Conservation (phyloP, 352 stramenopile genomes). For the Aphanomyces invadans region DNA sequence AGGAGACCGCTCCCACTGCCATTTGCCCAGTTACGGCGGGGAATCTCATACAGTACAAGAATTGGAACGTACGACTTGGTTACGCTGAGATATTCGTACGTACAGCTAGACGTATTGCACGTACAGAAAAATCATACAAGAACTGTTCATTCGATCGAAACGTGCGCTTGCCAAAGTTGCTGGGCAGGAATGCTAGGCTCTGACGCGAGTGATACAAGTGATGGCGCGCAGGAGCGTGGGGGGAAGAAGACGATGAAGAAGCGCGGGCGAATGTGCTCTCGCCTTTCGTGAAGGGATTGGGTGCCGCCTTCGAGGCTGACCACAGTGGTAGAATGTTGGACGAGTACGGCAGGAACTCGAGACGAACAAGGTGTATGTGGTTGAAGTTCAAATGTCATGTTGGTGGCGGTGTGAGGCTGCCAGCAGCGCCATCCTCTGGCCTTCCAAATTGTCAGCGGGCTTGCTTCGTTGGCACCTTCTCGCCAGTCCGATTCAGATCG, state of each 20-base stretch:
- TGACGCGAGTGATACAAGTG: not conserved
- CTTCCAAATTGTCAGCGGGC: too few relatives aligned
- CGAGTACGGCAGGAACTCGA: not conserved
- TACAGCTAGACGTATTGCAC: not conserved
- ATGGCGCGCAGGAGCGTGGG: not conserved
- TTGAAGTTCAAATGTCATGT: not conserved
- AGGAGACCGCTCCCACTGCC: not conserved
- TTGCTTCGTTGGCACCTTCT: too few relatives aligned
- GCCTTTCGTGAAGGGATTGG: not conserved
- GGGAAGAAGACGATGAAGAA: too few relatives aligned
- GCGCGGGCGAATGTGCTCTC: too few relatives aligned
- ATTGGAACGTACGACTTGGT: not conserved
- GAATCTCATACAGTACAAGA: not conserved
- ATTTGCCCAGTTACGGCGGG: too few relatives aligned
- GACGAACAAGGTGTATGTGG: not conserved
- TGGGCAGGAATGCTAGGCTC: not conserved
- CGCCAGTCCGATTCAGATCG: too few relatives aligned
- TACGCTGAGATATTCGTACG: not conserved
- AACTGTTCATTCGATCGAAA: too few relatives aligned
- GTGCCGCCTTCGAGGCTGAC: not conserved
- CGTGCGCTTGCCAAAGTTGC: not conserved
- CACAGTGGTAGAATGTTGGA: not conserved
- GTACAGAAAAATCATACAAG: not conserved
- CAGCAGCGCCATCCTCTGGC: not conserved
- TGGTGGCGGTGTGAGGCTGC: not conserved